phyloP scores from a whole-genome alignment of 148 eudicot species.

The Camellia sinensis region DNA sequence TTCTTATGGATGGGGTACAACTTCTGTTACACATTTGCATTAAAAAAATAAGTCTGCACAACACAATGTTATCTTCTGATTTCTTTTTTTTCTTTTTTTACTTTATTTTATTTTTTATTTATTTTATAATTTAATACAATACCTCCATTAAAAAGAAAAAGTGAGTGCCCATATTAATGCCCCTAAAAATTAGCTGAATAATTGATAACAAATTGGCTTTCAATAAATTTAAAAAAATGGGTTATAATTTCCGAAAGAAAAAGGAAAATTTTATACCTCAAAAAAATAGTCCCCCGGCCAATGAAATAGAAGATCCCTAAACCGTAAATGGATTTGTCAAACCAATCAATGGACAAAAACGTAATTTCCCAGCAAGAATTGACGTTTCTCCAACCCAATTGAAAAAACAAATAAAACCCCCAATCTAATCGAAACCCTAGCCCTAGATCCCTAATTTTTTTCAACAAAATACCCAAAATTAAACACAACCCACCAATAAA shows the following conservation, averaged over 20 bases:
- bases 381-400: constrained; percentile 10
- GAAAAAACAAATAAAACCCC: constrained; percentile 16
- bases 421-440: constrained; percentile 20
- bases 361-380: not conserved
- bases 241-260: not conserved
- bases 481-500: not conserved
- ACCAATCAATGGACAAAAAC: not conserved
- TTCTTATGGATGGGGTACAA: not conserved
- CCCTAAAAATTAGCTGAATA: not conserved
- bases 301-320: constrained; percentile 14
- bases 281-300: not conserved
- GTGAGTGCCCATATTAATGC: not conserved
- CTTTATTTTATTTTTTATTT: not conserved
- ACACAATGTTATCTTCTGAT: not conserved
- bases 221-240: not conserved
- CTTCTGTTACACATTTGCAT: not conserved
- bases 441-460: constrained; percentile 24
- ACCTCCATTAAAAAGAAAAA: not conserved
- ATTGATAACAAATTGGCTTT: not conserved
- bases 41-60: not conserved
- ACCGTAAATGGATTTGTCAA: not conserved
- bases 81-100: not conserved
- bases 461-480: constrained; percentile 1
- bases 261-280: constrained; percentile 11
- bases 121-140: not conserved